Conservation (phyloP, 306 rosid species). For the apple (Malus domestica) region DNA sequence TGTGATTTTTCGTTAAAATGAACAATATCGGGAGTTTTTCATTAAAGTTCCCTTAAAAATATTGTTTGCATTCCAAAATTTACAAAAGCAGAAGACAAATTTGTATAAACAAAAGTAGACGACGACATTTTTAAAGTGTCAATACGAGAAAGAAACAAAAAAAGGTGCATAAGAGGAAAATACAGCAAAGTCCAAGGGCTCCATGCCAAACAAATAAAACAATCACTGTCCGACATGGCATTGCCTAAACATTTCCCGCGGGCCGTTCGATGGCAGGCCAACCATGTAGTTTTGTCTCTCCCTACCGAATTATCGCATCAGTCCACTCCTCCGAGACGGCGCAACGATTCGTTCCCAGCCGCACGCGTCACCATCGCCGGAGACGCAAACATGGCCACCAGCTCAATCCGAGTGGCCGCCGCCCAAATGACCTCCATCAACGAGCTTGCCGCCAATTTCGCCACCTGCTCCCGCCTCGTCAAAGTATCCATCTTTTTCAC, state of each 20-base stretch:
- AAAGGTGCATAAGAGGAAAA: background rate
- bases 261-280: background rate
- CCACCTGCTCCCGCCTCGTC: constrained; percentile 71
- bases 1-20: too few species aligned
- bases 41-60: too few species aligned
- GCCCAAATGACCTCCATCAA: constrained; percentile 90
- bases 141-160: too few species aligned
- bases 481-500: constrained; percentile 30
- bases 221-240: background rate
- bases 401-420: constrained; percentile 78
- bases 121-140: too few species aligned
- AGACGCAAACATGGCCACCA: constrained; percentile 50
- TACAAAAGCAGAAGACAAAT: too few species aligned
- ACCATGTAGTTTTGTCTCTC: constrained; percentile 12
- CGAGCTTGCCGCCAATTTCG: constrained; percentile 65
- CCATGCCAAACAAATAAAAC: background rate
- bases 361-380: constrained; percentile 5
- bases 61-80: too few species aligned
- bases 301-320: background rate
- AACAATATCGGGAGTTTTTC: too few species aligned
- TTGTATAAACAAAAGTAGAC: too few species aligned
- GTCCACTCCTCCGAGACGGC: constrained; percentile 2
- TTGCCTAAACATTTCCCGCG: background rate
- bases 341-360: constrained; percentile 5
- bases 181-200: background rate